phyloP scores from a whole-genome alignment of 2,329 filamentous ascomycete genomes.

The Diaporthe australafricana region DNA sequence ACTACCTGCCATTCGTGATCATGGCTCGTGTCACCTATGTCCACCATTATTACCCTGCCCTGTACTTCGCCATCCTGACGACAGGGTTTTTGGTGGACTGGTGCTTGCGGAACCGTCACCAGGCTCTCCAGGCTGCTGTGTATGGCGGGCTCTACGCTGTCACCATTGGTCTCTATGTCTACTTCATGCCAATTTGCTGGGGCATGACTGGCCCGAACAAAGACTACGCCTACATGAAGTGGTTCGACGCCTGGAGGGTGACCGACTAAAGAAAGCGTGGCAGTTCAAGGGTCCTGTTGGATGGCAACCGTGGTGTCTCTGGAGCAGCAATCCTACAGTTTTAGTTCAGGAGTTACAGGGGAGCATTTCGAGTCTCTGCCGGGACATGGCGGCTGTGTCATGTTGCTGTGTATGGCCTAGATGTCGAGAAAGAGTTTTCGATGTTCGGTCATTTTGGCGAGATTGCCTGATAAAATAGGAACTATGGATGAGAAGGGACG shows the following conservation, averaged over 20 bases:
- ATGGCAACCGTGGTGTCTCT: neutral
- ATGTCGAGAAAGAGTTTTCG: conserved; percentile 25
- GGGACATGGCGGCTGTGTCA: neutral
- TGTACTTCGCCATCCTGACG: conserved; percentile 95
- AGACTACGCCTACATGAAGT: conserved; percentile 92
- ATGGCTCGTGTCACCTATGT: conserved; percentile 99
- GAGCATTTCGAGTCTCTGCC: conserved; percentile 5
- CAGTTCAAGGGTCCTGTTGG: neutral
- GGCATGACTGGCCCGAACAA: conserved; percentile 89
- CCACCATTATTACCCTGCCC: conserved; percentile 97
- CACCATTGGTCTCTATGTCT: conserved; percentile 85
- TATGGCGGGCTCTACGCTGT: conserved; percentile 80
- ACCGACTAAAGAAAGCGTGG: conserved; percentile 64
- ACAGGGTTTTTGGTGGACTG: conserved; percentile 92
- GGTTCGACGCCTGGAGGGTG: conserved; percentile 90
- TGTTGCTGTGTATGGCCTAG: conserved; percentile 29
- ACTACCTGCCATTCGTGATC: conserved; percentile 94
- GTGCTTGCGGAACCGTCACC: conserved; percentile 75
- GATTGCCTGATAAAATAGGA: neutral
- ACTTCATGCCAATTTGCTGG: conserved; percentile 95
- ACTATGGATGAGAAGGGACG: neutral
- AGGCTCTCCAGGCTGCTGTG: conserved; percentile 72
- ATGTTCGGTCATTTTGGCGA: conserved; percentile 23
- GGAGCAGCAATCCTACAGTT: neutral
- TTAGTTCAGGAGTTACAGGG: neutral